Percentiles rank a stretch among this genome's conserved stretches.
phyloP scores from a whole-genome alignment of 139 green algal genomes.

The Chlorokybus atmophyticus region DNA sequence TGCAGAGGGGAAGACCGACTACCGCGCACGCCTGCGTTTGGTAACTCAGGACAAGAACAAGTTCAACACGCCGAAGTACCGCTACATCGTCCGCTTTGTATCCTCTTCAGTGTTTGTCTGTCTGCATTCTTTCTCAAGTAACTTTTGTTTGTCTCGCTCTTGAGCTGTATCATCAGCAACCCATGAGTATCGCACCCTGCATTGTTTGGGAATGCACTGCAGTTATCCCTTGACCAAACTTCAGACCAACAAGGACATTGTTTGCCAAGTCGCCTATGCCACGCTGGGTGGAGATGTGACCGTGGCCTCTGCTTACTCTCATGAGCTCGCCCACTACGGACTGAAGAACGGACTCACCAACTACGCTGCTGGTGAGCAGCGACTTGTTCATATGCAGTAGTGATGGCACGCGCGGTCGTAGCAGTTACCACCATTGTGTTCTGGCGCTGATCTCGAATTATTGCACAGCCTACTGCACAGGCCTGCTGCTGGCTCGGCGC shows the following conservation, averaged over 20 bases:
- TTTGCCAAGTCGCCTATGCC: constrained; percentile 76
- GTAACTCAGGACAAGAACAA: constrained; percentile 99
- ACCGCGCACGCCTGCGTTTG: constrained; percentile 79
- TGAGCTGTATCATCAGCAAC: no score
- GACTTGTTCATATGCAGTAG: background rate
- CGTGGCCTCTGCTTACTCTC: constrained; percentile 71
- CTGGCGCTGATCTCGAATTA: constrained; percentile 1
- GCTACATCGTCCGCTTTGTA: constrained; percentile 70
- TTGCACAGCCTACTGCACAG: constrained; percentile 65
- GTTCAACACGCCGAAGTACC: constrained; percentile 98
- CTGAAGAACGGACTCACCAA: constrained; percentile 90
- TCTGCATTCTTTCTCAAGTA: no score
- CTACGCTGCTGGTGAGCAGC: constrained; percentile 66
- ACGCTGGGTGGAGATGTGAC: constrained; percentile 85
- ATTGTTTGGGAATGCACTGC: no score
- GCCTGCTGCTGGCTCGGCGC: constrained; percentile 84
- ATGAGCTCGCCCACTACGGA: constrained; percentile 87
- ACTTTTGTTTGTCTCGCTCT: no score
- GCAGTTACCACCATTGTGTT: no score
- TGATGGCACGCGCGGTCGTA: background rate
- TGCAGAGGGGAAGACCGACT: constrained; percentile 82
- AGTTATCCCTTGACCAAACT: background rate
- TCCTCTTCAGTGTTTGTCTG: constrained; percentile 8
- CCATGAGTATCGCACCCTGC: no score
- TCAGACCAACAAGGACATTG: constrained; percentile 57